A percentile compares a stretch with the other conserved stretches of the same genome.
phyloP scores from a whole-genome alignment of 345 rosid genomes.

The Luvunga scandens region DNA sequence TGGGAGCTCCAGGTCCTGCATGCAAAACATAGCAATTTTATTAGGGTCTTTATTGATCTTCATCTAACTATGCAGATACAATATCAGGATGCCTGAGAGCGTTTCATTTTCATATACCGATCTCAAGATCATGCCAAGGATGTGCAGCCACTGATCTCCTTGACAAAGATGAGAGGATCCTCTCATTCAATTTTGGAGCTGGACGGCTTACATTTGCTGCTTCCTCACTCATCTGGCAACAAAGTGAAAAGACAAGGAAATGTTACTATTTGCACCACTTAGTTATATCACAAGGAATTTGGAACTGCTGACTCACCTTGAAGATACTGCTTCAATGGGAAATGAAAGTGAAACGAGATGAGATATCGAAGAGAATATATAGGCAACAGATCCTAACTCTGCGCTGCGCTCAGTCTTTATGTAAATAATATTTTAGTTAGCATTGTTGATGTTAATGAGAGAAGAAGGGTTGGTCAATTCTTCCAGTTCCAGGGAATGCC shows the following conservation, averaged over 20 bases:
- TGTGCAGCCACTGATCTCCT: conserved; percentile 95
- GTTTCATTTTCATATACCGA: conserved; percentile 42
- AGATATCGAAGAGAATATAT: background rate
- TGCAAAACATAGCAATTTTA: conserved; percentile 12
- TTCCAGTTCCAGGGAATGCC: conserved; percentile 16
- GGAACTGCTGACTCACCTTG: conserved; percentile 18
- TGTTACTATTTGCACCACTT: background rate
- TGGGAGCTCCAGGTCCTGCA: conserved; percentile 89
- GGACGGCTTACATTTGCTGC: conserved; percentile 18
- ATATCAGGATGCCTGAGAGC: background rate
- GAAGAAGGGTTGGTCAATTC: conserved; percentile 26
- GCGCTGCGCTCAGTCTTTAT: conserved; percentile 14
- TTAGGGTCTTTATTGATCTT: conserved; percentile 6
- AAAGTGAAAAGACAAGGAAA: background rate
- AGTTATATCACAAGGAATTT: background rate
- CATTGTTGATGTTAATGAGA: background rate
- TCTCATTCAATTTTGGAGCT: conserved; percentile 67
- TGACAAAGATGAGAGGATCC: conserved; percentile 93
- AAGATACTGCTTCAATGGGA: background rate
- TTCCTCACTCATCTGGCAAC: conserved; percentile 43
- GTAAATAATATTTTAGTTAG: background rate
- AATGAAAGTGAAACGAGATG: background rate
- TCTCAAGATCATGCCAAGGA: conserved; percentile 99
- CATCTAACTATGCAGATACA: background rate
- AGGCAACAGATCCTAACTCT: conserved; percentile 18